Conservation (phyloP, 208 protist species). For the Balamuthia mandrillaris region DNA sequence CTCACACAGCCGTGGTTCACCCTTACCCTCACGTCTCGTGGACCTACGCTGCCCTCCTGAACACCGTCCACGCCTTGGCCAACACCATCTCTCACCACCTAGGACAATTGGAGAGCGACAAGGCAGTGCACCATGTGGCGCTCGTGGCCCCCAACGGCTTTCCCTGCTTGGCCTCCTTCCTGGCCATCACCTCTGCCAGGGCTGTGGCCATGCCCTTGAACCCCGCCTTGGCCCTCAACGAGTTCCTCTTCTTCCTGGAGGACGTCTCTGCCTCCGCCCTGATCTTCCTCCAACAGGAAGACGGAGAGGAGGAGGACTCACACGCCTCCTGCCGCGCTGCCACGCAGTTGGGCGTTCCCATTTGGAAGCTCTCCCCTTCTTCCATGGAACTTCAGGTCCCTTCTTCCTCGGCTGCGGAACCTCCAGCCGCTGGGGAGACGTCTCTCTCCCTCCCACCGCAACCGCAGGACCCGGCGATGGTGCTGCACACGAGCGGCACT, state of each 20-base stretch:
- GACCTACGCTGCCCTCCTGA: no score
- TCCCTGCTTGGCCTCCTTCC: conserved; percentile 38
- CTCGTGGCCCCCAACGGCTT: conserved; percentile 46
- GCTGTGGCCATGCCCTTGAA: conserved; percentile 59
- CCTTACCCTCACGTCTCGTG: no score
- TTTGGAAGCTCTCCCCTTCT: not conserved
- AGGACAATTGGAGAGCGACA: no score
- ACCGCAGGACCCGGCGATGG: conserved; percentile 50
- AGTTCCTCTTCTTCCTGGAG: conserved; percentile 59
- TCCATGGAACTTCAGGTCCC: not conserved
- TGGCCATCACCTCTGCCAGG: conserved; percentile 33
- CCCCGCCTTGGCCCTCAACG: conserved; percentile 36
- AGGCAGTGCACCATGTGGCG: no score
- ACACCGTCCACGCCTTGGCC: no score
- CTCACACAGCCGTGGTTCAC: no score
- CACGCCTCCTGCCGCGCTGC: not conserved
- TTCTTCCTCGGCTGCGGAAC: not conserved
- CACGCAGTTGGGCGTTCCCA: conserved; percentile 5
- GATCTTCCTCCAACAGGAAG: conserved; percentile 4
- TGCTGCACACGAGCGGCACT: conserved; percentile 68
- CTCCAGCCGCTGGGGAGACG: not conserved
- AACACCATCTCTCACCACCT: no score
- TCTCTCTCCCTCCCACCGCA: not conserved
- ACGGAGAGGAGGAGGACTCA: not conserved
- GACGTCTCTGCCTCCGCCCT: conserved; percentile 49